phyloP scores from a whole-genome alignment of 805 yeast species.

The Saccharomycopsis sp. region DNA sequence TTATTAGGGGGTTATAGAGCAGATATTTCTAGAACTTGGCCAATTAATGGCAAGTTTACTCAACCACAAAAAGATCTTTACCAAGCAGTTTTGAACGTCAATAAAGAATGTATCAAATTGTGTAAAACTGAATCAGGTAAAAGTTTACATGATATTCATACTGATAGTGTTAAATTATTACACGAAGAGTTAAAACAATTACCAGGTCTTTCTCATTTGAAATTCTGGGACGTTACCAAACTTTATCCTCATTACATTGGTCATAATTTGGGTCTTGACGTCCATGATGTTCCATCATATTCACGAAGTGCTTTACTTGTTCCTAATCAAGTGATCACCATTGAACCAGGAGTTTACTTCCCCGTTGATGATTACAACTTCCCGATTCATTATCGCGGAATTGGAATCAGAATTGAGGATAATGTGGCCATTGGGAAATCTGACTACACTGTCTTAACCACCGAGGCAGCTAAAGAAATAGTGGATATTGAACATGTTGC shows the following conservation, averaged over 20 bases:
- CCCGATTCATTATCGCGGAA: constrained; percentile 74
- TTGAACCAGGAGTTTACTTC: constrained; percentile 93
- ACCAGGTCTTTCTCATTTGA: constrained; percentile 46
- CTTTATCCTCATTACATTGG: constrained; percentile 92
- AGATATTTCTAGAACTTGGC: constrained; percentile 97
- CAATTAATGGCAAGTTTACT: constrained; percentile 64
- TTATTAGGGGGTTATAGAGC: constrained; percentile 88
- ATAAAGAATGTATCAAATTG: constrained; percentile 62
- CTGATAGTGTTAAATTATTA: constrained; percentile 48
- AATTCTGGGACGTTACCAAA: constrained; percentile 41
- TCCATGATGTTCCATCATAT: constrained; percentile 67
- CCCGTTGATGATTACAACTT: constrained; percentile 52
- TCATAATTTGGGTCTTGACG: constrained; percentile 88
- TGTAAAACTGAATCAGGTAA: constrained; percentile 45
- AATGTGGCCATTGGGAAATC: constrained; percentile 73
- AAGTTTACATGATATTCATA: constrained; percentile 69
- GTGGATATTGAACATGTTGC: constrained; percentile 69
- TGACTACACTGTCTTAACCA: constrained; percentile 51
- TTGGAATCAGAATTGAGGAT: constrained; percentile 94
- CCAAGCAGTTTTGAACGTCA: constrained; percentile 77
- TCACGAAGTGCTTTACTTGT: constrained; percentile 45
- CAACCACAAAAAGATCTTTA: constrained; percentile 78
- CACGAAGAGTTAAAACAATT: constrained; percentile 56
- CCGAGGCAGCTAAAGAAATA: constrained; percentile 79
- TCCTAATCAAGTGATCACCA: constrained; percentile 77